These are phyloP conservation scores for Actinomortierella ambigua DNA, from an alignment of 371 early-diverging fungal genomes.

Conservation along the genomic window DNA sequence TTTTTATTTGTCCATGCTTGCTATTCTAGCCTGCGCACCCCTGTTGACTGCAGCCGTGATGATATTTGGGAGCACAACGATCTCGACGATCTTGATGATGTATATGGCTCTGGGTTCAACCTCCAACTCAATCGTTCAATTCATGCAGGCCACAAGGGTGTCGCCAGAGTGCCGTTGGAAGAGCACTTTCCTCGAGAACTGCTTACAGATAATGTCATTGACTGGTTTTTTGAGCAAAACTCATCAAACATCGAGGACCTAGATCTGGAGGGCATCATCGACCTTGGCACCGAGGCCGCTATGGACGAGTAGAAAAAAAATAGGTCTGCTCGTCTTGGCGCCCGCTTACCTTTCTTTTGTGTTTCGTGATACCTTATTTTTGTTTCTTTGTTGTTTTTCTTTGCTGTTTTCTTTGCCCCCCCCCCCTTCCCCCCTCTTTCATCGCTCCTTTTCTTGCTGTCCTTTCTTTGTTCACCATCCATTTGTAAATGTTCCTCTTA, in stretches of 20 bases:
- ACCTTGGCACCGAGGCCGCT: no score
- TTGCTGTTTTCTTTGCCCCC: neutral
- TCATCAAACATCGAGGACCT: slow-evolving; percentile 10
- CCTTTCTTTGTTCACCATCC: neutral
- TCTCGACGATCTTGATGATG: no score
- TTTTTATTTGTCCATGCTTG: neutral
- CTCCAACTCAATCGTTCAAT: no score
- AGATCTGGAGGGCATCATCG: slow-evolving; percentile 18
- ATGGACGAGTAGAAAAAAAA: no score
- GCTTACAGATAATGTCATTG: slow-evolving; percentile 5
- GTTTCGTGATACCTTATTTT: no score
- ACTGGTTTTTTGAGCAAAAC: slow-evolving; percentile 15
- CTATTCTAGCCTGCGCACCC: slow-evolving; percentile 3
- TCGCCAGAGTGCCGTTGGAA: neutral
- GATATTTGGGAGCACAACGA: no score
- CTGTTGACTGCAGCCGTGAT: neutral
- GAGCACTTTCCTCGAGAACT: slow-evolving; percentile 6
- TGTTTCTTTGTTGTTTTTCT: neutral
- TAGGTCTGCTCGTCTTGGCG: no score
- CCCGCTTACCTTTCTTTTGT: no score
- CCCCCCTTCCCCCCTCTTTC: neutral
- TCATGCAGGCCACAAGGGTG: no score
- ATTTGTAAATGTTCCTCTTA: neutral
- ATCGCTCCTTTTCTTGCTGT: neutral
- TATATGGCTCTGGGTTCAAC: no score